A percentile compares a stretch with the other conserved stretches of the same genome.
Conservation (phyloP, 805 yeast genomes). For the Lachancea quebecensis region DNA sequence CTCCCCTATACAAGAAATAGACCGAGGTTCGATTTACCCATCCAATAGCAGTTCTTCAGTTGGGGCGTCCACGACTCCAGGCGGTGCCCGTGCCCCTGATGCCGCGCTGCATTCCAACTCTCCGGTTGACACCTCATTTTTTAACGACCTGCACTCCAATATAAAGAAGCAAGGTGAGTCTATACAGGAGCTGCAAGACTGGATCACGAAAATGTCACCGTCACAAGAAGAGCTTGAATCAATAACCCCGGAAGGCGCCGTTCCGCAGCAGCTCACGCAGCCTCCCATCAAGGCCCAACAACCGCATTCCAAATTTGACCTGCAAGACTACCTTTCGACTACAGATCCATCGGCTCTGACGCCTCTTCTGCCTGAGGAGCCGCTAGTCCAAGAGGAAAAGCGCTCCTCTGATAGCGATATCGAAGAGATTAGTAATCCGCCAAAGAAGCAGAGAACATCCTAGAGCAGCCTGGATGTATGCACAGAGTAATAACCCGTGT, state of each 20-base stretch:
- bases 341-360: slow-evolving; percentile 2
- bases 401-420: not conserved
- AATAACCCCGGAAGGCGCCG: slow-evolving; percentile 2
- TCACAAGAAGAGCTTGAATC: slow-evolving; percentile 4
- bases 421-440: slow-evolving; percentile 1
- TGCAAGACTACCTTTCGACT: slow-evolving; percentile 14
- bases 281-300: not conserved
- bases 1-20: slow-evolving; percentile 9
- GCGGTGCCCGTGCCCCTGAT: slow-evolving; percentile 3
- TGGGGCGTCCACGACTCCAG: not conserved
- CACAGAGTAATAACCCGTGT: too few species aligned
- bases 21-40: slow-evolving; percentile 5
- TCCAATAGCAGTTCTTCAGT: not conserved
- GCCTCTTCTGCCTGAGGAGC: slow-evolving; percentile 6
- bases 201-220: slow-evolving; percentile 15
- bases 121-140: slow-evolving; percentile 10
- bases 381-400: not conserved
- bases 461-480: not conserved
- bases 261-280: slow-evolving; percentile 1
- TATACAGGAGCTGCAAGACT: slow-evolving; percentile 29
- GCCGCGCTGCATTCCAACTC: slow-evolving; percentile 4
- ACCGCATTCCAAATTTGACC: slow-evolving; percentile 10
- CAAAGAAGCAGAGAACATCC: slow-evolving; percentile 1
- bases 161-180: slow-evolving; percentile 28
- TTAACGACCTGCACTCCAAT: slow-evolving; percentile 22